Conservation (phyloP, 768 basidiomycete genomes). For the Mrakia frigida region DNA sequence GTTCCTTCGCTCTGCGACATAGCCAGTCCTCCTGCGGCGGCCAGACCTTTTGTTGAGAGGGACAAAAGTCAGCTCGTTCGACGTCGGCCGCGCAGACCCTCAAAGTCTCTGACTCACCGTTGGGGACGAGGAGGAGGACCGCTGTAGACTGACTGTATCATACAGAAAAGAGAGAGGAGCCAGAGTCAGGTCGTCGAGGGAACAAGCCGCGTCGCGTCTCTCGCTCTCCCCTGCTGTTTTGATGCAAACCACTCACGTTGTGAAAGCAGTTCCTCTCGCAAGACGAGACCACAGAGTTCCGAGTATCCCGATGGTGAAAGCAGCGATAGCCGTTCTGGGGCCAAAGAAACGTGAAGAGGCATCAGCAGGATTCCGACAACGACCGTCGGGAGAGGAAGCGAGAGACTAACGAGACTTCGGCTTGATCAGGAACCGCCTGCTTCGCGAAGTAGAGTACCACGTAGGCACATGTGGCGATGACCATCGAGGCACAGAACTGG, state of each 20-base stretch:
- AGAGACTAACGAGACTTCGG: conserved; percentile 16
- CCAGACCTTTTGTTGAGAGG: not conserved
- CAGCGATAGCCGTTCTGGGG: conserved; percentile 18
- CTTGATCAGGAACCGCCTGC: not conserved
- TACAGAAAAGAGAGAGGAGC: not conserved
- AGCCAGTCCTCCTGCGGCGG: conserved; percentile 29
- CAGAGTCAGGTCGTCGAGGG: not conserved
- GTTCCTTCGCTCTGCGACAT: not conserved
- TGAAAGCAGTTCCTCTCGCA: conserved; percentile 32
- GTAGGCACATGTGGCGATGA: conserved; percentile 7
- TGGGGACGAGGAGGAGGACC: conserved; percentile 28
- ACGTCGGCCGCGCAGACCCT: not conserved
- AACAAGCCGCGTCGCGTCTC: not conserved
- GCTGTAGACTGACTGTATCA: conserved; percentile 17
- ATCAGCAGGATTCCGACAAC: not conserved
- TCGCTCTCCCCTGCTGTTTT: too few relatives aligned
- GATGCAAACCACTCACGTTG: conserved; percentile 15
- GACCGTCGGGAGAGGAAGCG: not conserved
- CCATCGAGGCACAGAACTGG: not conserved
- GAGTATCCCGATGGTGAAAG: conserved; percentile 17
- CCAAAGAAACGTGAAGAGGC: not conserved
- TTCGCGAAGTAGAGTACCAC: conserved; percentile 20
- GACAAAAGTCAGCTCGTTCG: not conserved
- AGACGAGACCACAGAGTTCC: conserved; percentile 25
- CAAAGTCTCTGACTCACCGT: not conserved